These are phyloP conservation scores for Chiua sp. DNA, from an alignment of 1,284 basidiomycete genomes.

Conservation along the genomic window DNA sequence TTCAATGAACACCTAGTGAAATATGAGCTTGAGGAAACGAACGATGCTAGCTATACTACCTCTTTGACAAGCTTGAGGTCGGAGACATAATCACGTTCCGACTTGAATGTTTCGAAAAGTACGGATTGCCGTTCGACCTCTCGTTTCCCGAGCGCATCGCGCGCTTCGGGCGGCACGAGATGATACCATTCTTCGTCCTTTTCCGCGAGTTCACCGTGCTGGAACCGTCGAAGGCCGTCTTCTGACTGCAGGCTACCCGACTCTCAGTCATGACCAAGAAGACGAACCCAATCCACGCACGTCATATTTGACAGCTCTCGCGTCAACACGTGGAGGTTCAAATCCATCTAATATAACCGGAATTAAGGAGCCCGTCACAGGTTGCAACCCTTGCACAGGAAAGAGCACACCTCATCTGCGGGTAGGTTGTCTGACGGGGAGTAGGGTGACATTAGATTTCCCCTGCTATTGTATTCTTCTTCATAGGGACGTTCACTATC, in stretches of 20 bases:
- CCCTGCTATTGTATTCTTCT: constrained; percentile 15
- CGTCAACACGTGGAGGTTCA: constrained; percentile 42
- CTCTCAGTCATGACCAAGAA: constrained; percentile 17
- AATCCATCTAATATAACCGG: constrained; percentile 31
- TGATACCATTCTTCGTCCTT: constrained; percentile 78
- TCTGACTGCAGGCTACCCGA: constrained; percentile 58
- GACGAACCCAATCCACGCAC: constrained; percentile 46
- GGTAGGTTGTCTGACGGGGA: constrained; percentile 28
- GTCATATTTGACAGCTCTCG: constrained; percentile 58
- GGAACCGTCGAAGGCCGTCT: constrained; percentile 67
- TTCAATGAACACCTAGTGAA: constrained; percentile 66
- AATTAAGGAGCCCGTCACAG: constrained; percentile 3
- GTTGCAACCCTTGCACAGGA: neutral
- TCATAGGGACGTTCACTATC: constrained; percentile 28
- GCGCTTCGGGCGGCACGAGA: constrained; percentile 70
- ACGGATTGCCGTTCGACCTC: constrained; percentile 83
- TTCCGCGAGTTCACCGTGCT: constrained; percentile 61
- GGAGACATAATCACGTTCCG: constrained; percentile 79
- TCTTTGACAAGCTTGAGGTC: constrained; percentile 74
- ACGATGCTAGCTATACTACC: constrained; percentile 42
- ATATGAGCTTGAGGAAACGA: constrained; percentile 7
- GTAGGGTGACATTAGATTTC: constrained; percentile 25
- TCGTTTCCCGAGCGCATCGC: constrained; percentile 67
- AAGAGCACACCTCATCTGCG: constrained; percentile 32
- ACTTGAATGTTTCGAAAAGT: constrained; percentile 83